Conservation (phyloP, 768 basidiomycete species). For the Suillus subalutaceus region DNA sequence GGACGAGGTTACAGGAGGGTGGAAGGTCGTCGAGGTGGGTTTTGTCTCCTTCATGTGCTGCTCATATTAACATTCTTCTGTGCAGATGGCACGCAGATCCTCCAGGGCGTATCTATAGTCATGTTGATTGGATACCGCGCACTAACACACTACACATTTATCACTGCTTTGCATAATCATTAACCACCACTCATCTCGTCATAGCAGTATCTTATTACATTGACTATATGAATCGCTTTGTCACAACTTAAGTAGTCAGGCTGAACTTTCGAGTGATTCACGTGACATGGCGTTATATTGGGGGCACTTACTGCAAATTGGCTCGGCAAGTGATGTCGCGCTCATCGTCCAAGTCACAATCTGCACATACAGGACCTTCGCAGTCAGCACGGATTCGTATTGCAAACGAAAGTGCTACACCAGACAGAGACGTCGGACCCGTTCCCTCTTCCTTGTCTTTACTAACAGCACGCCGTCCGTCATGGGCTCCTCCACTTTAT, state of each 20-base stretch:
- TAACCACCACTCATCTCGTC: conserved; percentile 34
- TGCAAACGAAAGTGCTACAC: conserved; percentile 16
- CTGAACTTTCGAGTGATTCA: background rate
- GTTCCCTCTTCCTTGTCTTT: conserved; percentile 33
- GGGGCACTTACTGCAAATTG: background rate
- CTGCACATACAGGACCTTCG: conserved; percentile 9
- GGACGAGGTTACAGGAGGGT: conserved; percentile 94
- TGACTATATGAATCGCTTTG: conserved; percentile 27
- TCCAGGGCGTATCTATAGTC: conserved; percentile 50
- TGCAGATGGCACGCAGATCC: conserved; percentile 54
- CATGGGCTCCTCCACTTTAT: conserved; percentile 35
- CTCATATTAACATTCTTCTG: background rate
- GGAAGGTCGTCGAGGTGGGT: conserved; percentile 95
- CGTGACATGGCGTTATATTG: background rate
- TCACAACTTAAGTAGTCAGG: background rate
- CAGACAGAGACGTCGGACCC: conserved; percentile 26
- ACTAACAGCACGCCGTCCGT: conserved; percentile 35
- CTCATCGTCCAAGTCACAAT: conserved; percentile 28
- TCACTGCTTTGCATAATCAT: conserved; percentile 6
- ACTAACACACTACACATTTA: conserved; percentile 22
- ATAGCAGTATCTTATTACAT: conserved; percentile 32
- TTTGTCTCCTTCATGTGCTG: background rate
- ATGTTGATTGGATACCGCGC: conserved; percentile 7
- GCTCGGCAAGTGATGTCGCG: conserved; percentile 24
- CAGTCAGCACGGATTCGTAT: conserved; percentile 27